Evolutionary conservation across 257 asterid genomes (phyloP), one percentile per base, ranked within the genome.

Genomic region (Gentiana dahurica): DNA sequence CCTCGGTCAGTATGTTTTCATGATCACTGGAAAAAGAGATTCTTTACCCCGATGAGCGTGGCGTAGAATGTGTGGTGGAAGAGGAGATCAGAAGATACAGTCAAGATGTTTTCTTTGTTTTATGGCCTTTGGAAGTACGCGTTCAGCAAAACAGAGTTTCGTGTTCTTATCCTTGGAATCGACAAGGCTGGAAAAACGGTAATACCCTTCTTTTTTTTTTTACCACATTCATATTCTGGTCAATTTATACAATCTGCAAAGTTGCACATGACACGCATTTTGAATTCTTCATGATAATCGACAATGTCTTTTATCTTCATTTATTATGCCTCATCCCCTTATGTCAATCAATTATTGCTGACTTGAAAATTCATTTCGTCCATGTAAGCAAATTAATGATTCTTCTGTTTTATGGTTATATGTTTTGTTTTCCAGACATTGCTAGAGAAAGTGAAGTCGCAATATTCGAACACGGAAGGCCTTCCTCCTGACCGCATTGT

Each of bases 151-250:
- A 79, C 78, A 51, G 95, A 88, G 81, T 81, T 85, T 65, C 97
- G 80, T 73, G 84, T 88, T 79, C 97, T 89, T 71, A 89, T 85
- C 73, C 92, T 89, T n/a, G 97, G 97, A 60, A 89, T 85, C 12
- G 97, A 85, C 77, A 85, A 89, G 75, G 85, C 95, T 54, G 97
- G 97, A 36, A 89, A 89, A 83, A 89, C 97, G 46, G 97, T 89
- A 83, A 66, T 71, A 50, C 63, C 15, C 67, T 69, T 54, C 43
- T 46, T 39, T 54, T 47, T 46, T 39, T 13, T 57, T 53, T 53
- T 59, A 51, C 13, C 43, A 43, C 5, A 13, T 15, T 60, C 55
- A 45, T 7, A 41, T 41, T 41, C 7, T 41, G 9, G 9, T 41
- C 46, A 4, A 1, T 41, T 41, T 5, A 41, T 4, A 41, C 10